Evolutionary conservation across 2,329 filamentous ascomycete species (phyloP).

Genomic region (Sclerotinia subarctica): DNA sequence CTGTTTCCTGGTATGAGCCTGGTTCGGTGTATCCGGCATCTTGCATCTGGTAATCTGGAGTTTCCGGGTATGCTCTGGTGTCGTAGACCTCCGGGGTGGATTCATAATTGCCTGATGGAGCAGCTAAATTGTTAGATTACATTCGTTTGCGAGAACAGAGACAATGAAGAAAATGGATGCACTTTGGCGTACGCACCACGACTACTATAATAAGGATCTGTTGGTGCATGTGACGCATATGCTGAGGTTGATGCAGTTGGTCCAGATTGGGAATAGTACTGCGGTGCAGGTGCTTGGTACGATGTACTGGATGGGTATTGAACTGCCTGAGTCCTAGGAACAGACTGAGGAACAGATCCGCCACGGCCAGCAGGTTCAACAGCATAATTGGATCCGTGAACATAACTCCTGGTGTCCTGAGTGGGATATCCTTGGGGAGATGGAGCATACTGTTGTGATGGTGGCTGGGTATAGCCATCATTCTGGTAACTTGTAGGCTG

Average conservation of each 20-base stretch:
- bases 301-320: constrained; percentile 21
- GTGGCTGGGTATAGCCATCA: constrained; percentile 27
- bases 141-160: constrained; percentile 26
- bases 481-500: constrained; percentile 30
- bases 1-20: constrained; percentile 28
- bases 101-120: constrained; percentile 30
- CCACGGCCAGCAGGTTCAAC: constrained; percentile 26
- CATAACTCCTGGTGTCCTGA: constrained; percentile 34
- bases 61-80: constrained; percentile 28
- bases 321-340: constrained; percentile 25
- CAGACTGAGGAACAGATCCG: constrained; percentile 21
- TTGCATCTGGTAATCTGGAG: constrained; percentile 21
- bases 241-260: constrained; percentile 39
- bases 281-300: constrained; percentile 26
- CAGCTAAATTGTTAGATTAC: constrained; percentile 38
- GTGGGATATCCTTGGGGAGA: constrained; percentile 23
- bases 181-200: constrained; percentile 54
- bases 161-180: constrained; percentile 25
- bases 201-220: constrained; percentile 53
- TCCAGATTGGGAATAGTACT: constrained; percentile 38
- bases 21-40: constrained; percentile 22
- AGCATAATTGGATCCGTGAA: constrained; percentile 33
- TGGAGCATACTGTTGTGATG: constrained; percentile 20
- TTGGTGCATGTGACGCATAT: constrained; percentile 42
- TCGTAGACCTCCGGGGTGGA: constrained; percentile 29